Evolutionary conservation across 2,329 filamentous ascomycete species (phyloP).

Genomic region (Pseudogymnoascus sp.): DNA sequence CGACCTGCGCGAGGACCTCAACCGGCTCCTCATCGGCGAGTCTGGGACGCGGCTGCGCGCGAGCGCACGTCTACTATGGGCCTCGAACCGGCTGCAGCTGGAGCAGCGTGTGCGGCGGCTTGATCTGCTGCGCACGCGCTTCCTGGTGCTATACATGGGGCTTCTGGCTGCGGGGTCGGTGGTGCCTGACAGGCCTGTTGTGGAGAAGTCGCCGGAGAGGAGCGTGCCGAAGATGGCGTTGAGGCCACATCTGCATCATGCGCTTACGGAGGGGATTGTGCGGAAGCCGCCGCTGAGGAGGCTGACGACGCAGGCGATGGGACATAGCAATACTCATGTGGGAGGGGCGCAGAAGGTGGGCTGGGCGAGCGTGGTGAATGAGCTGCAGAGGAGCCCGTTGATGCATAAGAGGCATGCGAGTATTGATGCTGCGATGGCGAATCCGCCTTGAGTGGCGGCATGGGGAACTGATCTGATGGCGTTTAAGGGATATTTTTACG

Average conservation of each 20-base stretch:
- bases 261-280: conserved; percentile 23
- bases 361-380: conserved; percentile 57
- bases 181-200: conserved; percentile 2
- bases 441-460: conserved; percentile 2
- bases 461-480: background rate
- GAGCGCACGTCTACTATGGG: conserved; percentile 51
- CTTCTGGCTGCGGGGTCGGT: conserved; percentile 40
- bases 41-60: conserved; percentile 40
- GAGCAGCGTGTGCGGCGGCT: conserved; percentile 52
- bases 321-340: conserved; percentile 41
- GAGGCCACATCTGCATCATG: conserved; percentile 21
- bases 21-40: conserved; percentile 42
- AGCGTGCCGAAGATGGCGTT: conserved; percentile 16
- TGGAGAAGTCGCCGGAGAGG: conserved; percentile 12
- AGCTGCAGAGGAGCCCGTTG: conserved; percentile 53
- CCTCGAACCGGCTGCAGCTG: conserved; percentile 44
- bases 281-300: conserved; percentile 41
- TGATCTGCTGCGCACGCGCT: conserved; percentile 57
- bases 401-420: conserved; percentile 57
- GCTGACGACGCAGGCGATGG: conserved; percentile 47
- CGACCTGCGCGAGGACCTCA: conserved; percentile 54
- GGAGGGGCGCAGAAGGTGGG: conserved; percentile 44
- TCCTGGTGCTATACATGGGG: conserved; percentile 58
- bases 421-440: conserved; percentile 51
- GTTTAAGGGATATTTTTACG: background rate